phyloP scores from a whole-genome alignment of 192 early-diverging fungal species.

The Coemansia biformis region DNA sequence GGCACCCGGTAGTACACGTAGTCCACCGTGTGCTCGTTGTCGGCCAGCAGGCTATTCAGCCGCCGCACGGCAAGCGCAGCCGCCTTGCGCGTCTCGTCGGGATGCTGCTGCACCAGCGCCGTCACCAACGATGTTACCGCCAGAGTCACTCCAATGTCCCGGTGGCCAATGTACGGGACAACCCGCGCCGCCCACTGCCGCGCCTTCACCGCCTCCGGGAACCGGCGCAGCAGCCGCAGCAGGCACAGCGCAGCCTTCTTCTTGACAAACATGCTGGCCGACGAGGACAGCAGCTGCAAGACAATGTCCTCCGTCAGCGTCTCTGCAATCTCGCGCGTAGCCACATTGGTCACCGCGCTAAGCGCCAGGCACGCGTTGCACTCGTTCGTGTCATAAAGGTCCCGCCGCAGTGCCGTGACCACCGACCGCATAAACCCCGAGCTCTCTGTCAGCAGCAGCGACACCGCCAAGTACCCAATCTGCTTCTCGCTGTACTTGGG shows the following conservation, averaged over 20 bases:
- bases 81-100: slow-evolving; percentile 67
- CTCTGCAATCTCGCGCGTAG: slow-evolving; percentile 88
- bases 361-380: slow-evolving; percentile 86
- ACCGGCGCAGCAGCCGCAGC: slow-evolving; percentile 80
- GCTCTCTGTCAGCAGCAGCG: slow-evolving; percentile 84
- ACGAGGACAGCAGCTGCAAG: slow-evolving; percentile 75
- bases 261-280: slow-evolving; percentile 79
- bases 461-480: slow-evolving; percentile 96
- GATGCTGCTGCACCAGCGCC: slow-evolving; percentile 85
- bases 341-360: slow-evolving; percentile 96
- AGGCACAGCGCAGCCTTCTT: slow-evolving; percentile 97
- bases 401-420: slow-evolving; percentile 81
- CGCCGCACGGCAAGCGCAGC: slow-evolving; percentile 73
- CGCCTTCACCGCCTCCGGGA: slow-evolving; percentile 81
- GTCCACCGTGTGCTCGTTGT: slow-evolving; percentile 74
- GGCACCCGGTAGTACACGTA: slow-evolving; percentile 98
- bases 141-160: slow-evolving; percentile 83
- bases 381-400: slow-evolving; percentile 82
- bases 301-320: slow-evolving; percentile 77
- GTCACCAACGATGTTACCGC: slow-evolving; percentile 80
- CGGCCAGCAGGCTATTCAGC: slow-evolving; percentile 80
- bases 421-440: slow-evolving; percentile 79
- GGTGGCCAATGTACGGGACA: slow-evolving; percentile 77
- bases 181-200: slow-evolving; percentile 84
- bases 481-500: slow-evolving; percentile 96